These are phyloP conservation scores for Cutaneotrichosporon cavernicola DNA, from an alignment of 1,284 basidiomycete species.

Conservation along the genomic window DNA sequence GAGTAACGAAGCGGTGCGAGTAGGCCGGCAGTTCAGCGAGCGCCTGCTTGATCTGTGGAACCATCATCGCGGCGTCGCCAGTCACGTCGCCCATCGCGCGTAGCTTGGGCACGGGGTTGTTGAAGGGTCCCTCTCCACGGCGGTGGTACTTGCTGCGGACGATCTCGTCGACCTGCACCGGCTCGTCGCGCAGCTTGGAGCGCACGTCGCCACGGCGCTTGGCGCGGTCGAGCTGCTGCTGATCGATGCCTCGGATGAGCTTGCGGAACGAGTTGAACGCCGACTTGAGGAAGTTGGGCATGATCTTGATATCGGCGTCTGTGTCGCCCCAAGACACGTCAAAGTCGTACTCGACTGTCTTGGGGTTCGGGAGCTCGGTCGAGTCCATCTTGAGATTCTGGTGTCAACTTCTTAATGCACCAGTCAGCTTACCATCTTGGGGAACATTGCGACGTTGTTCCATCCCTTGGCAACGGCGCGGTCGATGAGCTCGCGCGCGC, in stretches of 20 bases:
- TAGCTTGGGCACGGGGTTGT: conserved; percentile 60
- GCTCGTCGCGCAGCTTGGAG: conserved; percentile 10
- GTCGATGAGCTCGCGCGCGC: conserved; percentile 35
- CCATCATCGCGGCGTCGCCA: conserved; percentile 72
- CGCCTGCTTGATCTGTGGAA: conserved; percentile 72
- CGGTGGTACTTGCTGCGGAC: conserved; percentile 23
- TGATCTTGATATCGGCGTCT: conserved; percentile 44
- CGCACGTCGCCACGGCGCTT: conserved; percentile 32
- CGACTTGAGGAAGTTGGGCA: conserved; percentile 45
- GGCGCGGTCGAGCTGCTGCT: conserved; percentile 37
- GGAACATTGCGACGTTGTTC: conserved; percentile 39
- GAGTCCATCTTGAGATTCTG: conserved; percentile 47
- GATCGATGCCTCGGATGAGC: conserved; percentile 40
- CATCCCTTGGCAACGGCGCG: conserved; percentile 28
- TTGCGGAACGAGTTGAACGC: conserved; percentile 39
- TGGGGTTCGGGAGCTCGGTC: conserved; percentile 31
- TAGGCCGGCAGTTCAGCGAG: conserved; percentile 78
- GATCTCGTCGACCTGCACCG: neutral
- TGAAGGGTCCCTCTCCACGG: conserved; percentile 25
- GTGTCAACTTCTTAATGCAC: conserved; percentile 7
- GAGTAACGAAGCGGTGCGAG: conserved; percentile 80
- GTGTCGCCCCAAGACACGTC: conserved; percentile 44
- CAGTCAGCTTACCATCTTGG: conserved; percentile 36
- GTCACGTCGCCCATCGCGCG: conserved; percentile 81
- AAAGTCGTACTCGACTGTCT: conserved; percentile 44